Evolutionary conservation across 2,329 filamentous ascomycete species (phyloP).

Genomic region (Sporothrix globosa): DNA sequence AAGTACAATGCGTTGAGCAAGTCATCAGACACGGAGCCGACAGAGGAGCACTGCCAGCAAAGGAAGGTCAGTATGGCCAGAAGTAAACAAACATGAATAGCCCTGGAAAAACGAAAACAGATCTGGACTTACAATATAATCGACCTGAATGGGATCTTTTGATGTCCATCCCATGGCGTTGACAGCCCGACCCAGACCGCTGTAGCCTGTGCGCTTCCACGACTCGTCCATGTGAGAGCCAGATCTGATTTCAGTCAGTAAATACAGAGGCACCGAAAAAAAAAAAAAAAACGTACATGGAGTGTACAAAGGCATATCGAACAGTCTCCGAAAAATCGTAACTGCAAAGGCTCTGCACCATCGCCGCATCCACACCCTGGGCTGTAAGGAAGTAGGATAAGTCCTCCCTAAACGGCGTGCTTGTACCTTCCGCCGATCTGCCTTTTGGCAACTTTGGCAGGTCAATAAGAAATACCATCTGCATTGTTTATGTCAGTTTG

Average conservation of each 20-base stretch:
- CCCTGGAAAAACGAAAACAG: not conserved
- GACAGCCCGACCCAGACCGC: slow-evolving; percentile 71
- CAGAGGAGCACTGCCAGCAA: slow-evolving; percentile 68
- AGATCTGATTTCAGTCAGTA: slow-evolving; percentile 53
- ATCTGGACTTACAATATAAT: slow-evolving; percentile 66
- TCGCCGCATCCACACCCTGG: slow-evolving; percentile 64
- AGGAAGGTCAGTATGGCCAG: not conserved
- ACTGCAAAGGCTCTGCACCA: slow-evolving; percentile 68
- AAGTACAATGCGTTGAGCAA: slow-evolving; percentile 64
- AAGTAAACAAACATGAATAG: not conserved
- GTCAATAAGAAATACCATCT: slow-evolving; percentile 90
- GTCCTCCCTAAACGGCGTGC: slow-evolving; percentile 65
- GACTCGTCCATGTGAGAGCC: slow-evolving; percentile 52
- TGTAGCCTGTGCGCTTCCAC: slow-evolving; percentile 63
- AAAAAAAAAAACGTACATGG: slow-evolving; percentile 62
- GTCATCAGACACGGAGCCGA: slow-evolving; percentile 73
- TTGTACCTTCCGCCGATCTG: slow-evolving; percentile 29
- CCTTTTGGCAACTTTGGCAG: slow-evolving; percentile 65
- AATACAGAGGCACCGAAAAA: slow-evolving; percentile 25
- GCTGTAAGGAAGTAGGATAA: slow-evolving; percentile 71
- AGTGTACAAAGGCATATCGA: slow-evolving; percentile 79
- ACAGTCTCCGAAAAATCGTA: slow-evolving; percentile 82
- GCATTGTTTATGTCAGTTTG: not conserved
- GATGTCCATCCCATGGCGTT: slow-evolving; percentile 63
- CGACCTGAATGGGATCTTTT: slow-evolving; percentile 62